These are phyloP conservation scores for Lichtheimia ornata DNA, from an alignment of 371 early-diverging fungal species.

Conservation along the genomic window DNA sequence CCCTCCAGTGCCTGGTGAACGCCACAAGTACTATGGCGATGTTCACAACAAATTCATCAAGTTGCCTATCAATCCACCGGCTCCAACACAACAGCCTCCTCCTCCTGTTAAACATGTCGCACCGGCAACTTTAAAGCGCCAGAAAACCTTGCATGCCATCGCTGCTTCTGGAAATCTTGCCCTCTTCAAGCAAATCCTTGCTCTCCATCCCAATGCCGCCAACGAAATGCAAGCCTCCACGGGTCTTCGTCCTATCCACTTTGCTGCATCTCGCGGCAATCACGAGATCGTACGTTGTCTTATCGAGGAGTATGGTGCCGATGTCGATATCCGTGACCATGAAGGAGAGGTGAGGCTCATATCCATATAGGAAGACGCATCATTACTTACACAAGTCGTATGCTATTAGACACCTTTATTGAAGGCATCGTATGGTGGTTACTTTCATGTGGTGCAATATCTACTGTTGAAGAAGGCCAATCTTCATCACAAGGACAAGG, in stretches of 20 bases:
- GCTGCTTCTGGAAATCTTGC: slow-evolving; percentile 39
- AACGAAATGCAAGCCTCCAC: slow-evolving; percentile 54
- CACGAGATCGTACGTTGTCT: slow-evolving; percentile 63
- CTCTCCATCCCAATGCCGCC: slow-evolving; percentile 32
- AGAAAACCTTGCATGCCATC: slow-evolving; percentile 27
- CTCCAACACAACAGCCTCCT: not conserved
- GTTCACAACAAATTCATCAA: slow-evolving; percentile 58
- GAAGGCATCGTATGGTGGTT: slow-evolving; percentile 77
- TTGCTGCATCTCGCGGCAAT: slow-evolving; percentile 75
- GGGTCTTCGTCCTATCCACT: slow-evolving; percentile 67
- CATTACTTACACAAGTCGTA: too few species aligned
- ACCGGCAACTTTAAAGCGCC: not conserved
- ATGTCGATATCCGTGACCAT: slow-evolving; percentile 65
- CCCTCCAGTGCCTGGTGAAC: slow-evolving; percentile 67
- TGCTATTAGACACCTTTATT: slow-evolving; percentile 68
- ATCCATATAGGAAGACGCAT: not conserved
- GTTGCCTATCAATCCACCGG: slow-evolving; percentile 30
- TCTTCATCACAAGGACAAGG: slow-evolving; percentile 67
- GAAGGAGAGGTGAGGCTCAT: slow-evolving; percentile 66
- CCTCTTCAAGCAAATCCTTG: slow-evolving; percentile 32
- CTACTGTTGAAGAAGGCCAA: slow-evolving; percentile 65
- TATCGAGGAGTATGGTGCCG: slow-evolving; percentile 62
- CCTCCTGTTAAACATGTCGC: not conserved
- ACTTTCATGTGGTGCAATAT: slow-evolving; percentile 60
- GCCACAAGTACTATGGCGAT: slow-evolving; percentile 67